Base-by-base conservation (phyloP, 2,329 filamentous ascomycete species). In the Ophiostoma piceae region DNA sequence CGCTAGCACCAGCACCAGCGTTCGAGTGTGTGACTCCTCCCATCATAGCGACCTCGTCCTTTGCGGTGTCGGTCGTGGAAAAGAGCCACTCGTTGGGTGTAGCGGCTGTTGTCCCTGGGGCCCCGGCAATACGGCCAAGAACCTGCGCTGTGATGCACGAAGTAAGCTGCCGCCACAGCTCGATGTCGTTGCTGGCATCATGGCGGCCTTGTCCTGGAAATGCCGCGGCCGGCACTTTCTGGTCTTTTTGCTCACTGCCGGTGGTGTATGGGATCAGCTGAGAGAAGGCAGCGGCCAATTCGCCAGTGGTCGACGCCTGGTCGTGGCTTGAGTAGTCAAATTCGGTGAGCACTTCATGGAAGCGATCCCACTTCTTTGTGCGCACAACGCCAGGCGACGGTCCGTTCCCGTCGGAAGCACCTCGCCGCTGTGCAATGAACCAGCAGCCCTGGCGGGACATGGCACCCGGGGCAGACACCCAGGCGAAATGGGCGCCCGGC, bases 391-490 rank as follows among this genome's bases (percentile, higher is more conserved):
- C 37, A 22, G 2, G 43, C 0, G 41, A 74, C 3, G 72, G 11
- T 1, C 41, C 65, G 19, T 19, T 16, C 9, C 26, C 12, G 11
- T 26, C 19, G 2, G 22, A 22, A n/a, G 39, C 51, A 16, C 66
- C 29, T 43, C 3, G 35, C 22, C 16, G 66, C 51, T 76, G 77
- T 0, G 80, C 80, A 62, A 82, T 76, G 69, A 88, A 79, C 86
- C 87, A 89, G 75, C 84, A 87, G 5, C 85, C 87, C 69, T 80
- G 84, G 3, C 87, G 82, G 1, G 84, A 84, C 22, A 81, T 79
- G 22, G 80, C 79, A 1, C 79, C 79, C 0, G 82, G 80, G 29
- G 84, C 80, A 1, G 86, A 80, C 37, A 84, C 82, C 86, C 86
- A 89, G 70, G 88, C 79, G 71, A 89, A 84, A 75, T 89, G 87